Percentiles rank a stretch among this genome's conserved stretches.
phyloP scores from a whole-genome alignment of 495 filamentous ascomycete genomes.

The Jackrogersella minutella region DNA sequence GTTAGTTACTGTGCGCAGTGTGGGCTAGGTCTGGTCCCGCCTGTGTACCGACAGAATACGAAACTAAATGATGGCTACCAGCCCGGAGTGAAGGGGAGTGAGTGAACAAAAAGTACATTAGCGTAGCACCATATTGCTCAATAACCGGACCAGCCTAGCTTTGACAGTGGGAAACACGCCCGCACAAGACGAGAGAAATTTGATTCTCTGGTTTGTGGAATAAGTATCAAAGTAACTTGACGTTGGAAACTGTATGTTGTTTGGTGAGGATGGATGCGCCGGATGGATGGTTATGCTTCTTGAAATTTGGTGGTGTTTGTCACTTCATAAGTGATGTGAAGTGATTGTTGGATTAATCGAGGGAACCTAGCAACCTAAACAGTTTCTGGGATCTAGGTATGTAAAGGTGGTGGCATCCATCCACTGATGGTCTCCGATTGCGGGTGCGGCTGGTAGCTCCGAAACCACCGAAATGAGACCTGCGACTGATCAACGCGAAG shows the following conservation, averaged over 20 bases:
- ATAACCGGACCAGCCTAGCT: background rate
- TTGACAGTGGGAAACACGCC: background rate
- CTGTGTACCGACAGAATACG: slow-evolving; percentile 38
- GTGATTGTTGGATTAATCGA: background rate
- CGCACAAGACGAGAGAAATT: background rate
- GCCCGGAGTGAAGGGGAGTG: slow-evolving; percentile 15
- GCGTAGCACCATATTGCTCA: background rate
- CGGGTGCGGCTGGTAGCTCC: slow-evolving; percentile 40
- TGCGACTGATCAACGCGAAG: slow-evolving; percentile 38
- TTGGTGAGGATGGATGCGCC: slow-evolving; percentile 6
- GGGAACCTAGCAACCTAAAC: background rate
- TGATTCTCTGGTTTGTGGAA: background rate
- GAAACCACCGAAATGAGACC: slow-evolving; percentile 50
- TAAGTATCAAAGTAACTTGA: background rate
- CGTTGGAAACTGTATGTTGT: background rate
- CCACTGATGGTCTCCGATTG: slow-evolving; percentile 43
- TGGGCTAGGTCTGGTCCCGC: slow-evolving; percentile 28
- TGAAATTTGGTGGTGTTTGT: slow-evolving; percentile 9
- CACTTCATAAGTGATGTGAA: slow-evolving; percentile 9
- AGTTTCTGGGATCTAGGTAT: background rate
- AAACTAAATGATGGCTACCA: slow-evolving; percentile 35
- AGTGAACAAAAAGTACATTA: background rate
- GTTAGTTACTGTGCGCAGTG: too few species aligned
- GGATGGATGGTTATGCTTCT: background rate
- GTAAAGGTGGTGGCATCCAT: slow-evolving; percentile 17